Conservation (phyloP, 1,284 basidiomycete species). For the Lignosus rhinocerotis region DNA sequence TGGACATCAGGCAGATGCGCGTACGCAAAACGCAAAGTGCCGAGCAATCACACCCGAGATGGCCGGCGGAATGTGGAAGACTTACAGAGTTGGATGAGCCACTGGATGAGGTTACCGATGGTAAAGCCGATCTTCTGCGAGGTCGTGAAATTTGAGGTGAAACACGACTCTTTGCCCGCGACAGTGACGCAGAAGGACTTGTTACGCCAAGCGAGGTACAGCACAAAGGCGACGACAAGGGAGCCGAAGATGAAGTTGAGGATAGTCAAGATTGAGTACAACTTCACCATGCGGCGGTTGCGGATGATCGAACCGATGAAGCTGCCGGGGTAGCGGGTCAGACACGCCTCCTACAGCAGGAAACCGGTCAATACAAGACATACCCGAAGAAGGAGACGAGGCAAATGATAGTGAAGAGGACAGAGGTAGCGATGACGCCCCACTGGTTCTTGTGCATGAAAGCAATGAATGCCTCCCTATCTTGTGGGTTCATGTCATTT, state of each 20-base stretch:
- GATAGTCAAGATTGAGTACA: conserved; percentile 47
- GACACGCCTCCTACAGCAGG: background rate
- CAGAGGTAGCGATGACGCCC: conserved; percentile 47
- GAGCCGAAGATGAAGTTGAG: conserved; percentile 49
- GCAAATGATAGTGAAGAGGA: conserved; percentile 49
- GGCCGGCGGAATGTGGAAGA: conserved; percentile 13
- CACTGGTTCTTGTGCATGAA: conserved; percentile 31
- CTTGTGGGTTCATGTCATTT: conserved; percentile 24
- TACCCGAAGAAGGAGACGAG: conserved; percentile 54
- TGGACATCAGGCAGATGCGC: no score
- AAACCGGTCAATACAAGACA: conserved; percentile 21
- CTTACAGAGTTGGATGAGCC: conserved; percentile 54
- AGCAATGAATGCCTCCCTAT: conserved; percentile 13
- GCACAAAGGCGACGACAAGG: conserved; percentile 45
- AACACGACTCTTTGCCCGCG: conserved; percentile 18
- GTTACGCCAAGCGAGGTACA: conserved; percentile 28
- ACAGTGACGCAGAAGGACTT: conserved; percentile 27
- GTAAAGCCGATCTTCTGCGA: conserved; percentile 31
- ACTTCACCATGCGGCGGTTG: conserved; percentile 46
- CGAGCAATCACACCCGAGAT: background rate
- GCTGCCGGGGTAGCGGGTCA: conserved; percentile 29
- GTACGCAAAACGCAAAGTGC: background rate
- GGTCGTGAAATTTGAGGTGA: conserved; percentile 22
- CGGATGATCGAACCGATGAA: conserved; percentile 51
- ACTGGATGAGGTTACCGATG: conserved; percentile 34